Evolutionary conservation across 495 filamentous ascomycete genomes (phyloP).

Genomic region (Chaetomium tenue): DNA sequence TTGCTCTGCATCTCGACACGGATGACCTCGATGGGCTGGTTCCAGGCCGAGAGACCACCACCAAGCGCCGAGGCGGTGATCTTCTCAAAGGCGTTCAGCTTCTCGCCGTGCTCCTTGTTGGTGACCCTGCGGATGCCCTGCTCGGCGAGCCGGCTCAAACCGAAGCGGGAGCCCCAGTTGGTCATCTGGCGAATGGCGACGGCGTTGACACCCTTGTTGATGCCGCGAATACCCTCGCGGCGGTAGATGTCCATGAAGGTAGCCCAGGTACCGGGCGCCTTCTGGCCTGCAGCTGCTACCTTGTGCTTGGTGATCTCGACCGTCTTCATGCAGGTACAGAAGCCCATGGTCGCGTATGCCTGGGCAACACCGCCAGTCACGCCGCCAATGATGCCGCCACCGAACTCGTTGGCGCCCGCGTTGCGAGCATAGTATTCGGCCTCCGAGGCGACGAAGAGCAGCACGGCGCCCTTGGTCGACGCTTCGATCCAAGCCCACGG

Average conservation of each 20-base stretch:
- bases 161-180: slow-evolving; percentile 97
- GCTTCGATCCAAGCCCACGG: slow-evolving; percentile 99
- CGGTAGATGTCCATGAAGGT: slow-evolving; percentile 98
- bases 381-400: slow-evolving; percentile 83
- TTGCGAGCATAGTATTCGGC: slow-evolving; percentile 87
- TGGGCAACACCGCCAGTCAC: slow-evolving; percentile 94
- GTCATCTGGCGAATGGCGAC: slow-evolving; percentile 98
- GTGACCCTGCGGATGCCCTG: slow-evolving; percentile 77
- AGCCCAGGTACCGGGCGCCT: slow-evolving; percentile 80
- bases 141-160: slow-evolving; percentile 86
- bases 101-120: slow-evolving; percentile 74
- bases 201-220: slow-evolving; percentile 97
- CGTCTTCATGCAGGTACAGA: slow-evolving; percentile 99
- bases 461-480: slow-evolving; percentile 97
- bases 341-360: slow-evolving; percentile 98
- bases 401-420: slow-evolving; percentile 81
- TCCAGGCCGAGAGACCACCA: slow-evolving; percentile 95
- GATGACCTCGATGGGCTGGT: slow-evolving; percentile 99
- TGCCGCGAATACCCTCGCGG: slow-evolving; percentile 88
- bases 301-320: slow-evolving; percentile 99
- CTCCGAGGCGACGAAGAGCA: slow-evolving; percentile 98
- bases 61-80: slow-evolving; percentile 82
- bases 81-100: slow-evolving; percentile 79
- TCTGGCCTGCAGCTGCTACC: slow-evolving; percentile 75
- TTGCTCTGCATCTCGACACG: slow-evolving; percentile 99